Evolutionary conservation across 345 rosid species (phyloP).

Genomic region (Pugionium dolabratum): DNA sequence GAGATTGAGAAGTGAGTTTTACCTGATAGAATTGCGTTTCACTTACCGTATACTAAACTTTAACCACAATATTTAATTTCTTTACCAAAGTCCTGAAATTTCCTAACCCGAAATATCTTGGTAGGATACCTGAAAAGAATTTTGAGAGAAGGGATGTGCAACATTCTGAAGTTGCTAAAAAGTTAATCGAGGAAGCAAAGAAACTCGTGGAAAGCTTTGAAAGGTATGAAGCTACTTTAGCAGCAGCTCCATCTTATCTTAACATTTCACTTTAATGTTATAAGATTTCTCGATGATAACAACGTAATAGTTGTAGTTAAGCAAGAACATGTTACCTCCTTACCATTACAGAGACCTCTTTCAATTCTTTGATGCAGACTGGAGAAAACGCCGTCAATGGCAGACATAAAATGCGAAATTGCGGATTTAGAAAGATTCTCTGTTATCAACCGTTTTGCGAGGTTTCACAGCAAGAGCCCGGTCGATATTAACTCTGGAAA

Average conservation of each 20-base stretch:
- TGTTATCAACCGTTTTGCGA: constrained; percentile 86
- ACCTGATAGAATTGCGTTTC: not conserved
- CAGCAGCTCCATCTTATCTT: constrained; percentile 5
- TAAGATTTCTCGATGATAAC: not conserved
- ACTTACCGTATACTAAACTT: not conserved
- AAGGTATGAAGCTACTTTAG: constrained; percentile 47
- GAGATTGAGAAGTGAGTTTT: constrained; percentile 46
- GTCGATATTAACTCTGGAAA: constrained; percentile 37
- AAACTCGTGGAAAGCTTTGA: constrained; percentile 52
- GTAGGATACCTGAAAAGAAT: constrained; percentile 47
- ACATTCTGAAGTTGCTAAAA: constrained; percentile 47
- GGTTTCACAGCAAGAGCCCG: constrained; percentile 67
- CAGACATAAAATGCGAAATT: constrained; percentile 64
- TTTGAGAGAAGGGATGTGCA: constrained; percentile 30
- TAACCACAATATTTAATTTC: not conserved
- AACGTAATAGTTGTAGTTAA: not conserved
- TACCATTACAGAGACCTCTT: not conserved
- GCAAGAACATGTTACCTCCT: not conserved
- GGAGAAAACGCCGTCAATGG: constrained; percentile 52
- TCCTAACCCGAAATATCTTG: constrained; percentile 5
- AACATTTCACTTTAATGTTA: not conserved
- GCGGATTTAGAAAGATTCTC: constrained; percentile 74
- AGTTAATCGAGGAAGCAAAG: constrained; percentile 50
- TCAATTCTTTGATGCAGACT: constrained; percentile 48
- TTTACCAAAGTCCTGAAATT: constrained; percentile 19